Base-by-base conservation (phyloP, 73 alveolate species). In the Paramecium biaurelia region DNA sequence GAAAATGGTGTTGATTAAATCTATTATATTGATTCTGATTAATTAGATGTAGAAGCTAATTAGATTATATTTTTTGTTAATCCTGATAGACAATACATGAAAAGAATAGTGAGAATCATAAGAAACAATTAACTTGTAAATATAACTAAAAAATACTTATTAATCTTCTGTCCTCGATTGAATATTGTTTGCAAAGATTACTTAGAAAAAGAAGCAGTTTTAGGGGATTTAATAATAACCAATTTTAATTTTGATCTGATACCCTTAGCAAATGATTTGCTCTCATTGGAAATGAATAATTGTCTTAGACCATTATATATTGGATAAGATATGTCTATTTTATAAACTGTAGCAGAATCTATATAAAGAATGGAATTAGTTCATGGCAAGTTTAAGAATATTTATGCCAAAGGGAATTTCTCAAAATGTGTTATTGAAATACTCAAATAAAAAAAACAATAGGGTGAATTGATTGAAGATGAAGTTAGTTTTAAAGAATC, bases 161-260 rank as follows among this genome's bases (percentile, higher is more conserved):
- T 79, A 20, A 53, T 53, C 26, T 53, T 53, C 10, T 53, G 68
- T 53, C 90, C 90, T 21, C 20, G 90, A 20, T 8, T 42, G 5
- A 79, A 79, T 43, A 47, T 79, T 34, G 56, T 79, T 15, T 79
- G 90, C 47, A 79, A 79, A 24, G 90, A 79, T 43, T 79, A 43
- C 43, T 47, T 79, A 79, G 90, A 79, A 79, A 79, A 79, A 45
- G 90, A 79, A 24, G 90, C 90, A 7, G 90, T 79, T 12, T 23
- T 42, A 45, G 90, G 90, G 4, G 76, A 79, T 45, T 23, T 79
- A 21, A 12, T 43, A 11, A 53, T 53, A 15, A 20, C 68, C 1
- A 79, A 79, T 79, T 79, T 79, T 21, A 79, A 79, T 79, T 79
- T 79, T 43, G 90, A 79, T 45, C 23, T 79, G 18, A 79, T 79